Evolutionary conservation across 2,329 filamentous ascomycete genomes (phyloP).

Genomic region (Hymenotorrendiella dingleyae): DNA sequence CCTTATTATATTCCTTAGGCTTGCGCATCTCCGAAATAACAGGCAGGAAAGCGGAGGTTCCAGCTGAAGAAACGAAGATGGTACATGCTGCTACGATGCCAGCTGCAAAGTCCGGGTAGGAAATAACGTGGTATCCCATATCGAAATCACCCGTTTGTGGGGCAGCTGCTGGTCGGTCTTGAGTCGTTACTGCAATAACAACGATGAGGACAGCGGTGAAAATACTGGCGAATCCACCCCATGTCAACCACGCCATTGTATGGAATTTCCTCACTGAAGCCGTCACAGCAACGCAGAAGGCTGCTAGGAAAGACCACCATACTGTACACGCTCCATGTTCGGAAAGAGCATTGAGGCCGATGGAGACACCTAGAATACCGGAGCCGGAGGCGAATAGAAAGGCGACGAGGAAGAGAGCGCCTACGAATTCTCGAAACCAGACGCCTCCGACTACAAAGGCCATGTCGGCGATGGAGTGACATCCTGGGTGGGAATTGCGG

Average conservation of each 20-base stretch:
- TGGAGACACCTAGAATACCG: slow-evolving; percentile 53
- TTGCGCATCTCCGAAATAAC: slow-evolving; percentile 61
- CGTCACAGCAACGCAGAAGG: slow-evolving; percentile 41
- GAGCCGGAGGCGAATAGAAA: slow-evolving; percentile 51
- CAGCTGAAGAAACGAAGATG: slow-evolving; percentile 55
- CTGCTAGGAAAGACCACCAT: slow-evolving; percentile 49
- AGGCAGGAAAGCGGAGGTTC: slow-evolving; percentile 55
- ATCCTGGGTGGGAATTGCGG: slow-evolving; percentile 43
- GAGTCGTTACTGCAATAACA: slow-evolving; percentile 49
- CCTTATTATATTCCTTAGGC: slow-evolving; percentile 54
- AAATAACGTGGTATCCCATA: slow-evolving; percentile 51
- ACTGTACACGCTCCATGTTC: slow-evolving; percentile 53
- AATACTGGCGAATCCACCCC: slow-evolving; percentile 52
- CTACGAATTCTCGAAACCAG: slow-evolving; percentile 46
- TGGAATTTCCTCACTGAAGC: slow-evolving; percentile 53
- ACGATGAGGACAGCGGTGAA: slow-evolving; percentile 50
- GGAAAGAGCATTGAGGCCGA: slow-evolving; percentile 54
- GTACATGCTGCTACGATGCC: slow-evolving; percentile 53
- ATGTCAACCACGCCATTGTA: slow-evolving; percentile 57
- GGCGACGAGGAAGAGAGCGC: slow-evolving; percentile 50
- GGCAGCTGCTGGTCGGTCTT: slow-evolving; percentile 53
- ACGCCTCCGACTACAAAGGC: slow-evolving; percentile 48
- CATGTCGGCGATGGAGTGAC: slow-evolving; percentile 53
- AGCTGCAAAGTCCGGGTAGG: slow-evolving; percentile 49
- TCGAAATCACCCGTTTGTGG: slow-evolving; percentile 54